phyloP scores from a whole-genome alignment of 805 yeast genomes.

The Nakazawaea ernobii region DNA sequence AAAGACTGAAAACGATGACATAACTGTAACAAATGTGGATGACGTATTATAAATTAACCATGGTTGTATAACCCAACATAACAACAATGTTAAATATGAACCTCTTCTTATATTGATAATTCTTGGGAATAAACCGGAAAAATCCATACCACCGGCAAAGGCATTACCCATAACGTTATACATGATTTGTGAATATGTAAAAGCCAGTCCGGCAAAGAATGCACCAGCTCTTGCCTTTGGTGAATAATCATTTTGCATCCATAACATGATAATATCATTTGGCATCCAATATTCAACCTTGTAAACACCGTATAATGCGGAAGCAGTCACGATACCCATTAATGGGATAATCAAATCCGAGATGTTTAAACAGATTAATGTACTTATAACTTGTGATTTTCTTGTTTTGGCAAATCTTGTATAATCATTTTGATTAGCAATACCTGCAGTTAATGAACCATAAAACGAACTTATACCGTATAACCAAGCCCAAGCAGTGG shows the following conservation, averaged over 20 bases:
- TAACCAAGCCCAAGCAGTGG: constrained; percentile 35
- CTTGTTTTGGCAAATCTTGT: constrained; percentile 25
- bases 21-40: constrained; percentile 25
- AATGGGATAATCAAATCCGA: constrained; percentile 34
- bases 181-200: constrained; percentile 29
- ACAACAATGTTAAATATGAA: constrained; percentile 30
- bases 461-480: constrained; percentile 32
- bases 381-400: constrained; percentile 11
- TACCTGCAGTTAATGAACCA: constrained; percentile 33
- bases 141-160: constrained; percentile 44
- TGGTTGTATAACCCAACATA: constrained; percentile 30
- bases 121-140: constrained; percentile 41
- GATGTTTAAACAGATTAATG: constrained; percentile 16
- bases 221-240: constrained; percentile 30
- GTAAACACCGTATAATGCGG: constrained; percentile 29
- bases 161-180: constrained; percentile 35
- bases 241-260: constrained; percentile 25
- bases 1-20: constrained; percentile 30
- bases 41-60: constrained; percentile 32
- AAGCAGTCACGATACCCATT: constrained; percentile 37
- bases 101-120: constrained; percentile 41
- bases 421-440: constrained; percentile 36
- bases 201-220: constrained; percentile 27
- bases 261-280: constrained; percentile 23
- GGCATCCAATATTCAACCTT: constrained; percentile 31